Base-by-base conservation (phyloP, 1,284 basidiomycete species). In the Fomes fomentarius region DNA sequence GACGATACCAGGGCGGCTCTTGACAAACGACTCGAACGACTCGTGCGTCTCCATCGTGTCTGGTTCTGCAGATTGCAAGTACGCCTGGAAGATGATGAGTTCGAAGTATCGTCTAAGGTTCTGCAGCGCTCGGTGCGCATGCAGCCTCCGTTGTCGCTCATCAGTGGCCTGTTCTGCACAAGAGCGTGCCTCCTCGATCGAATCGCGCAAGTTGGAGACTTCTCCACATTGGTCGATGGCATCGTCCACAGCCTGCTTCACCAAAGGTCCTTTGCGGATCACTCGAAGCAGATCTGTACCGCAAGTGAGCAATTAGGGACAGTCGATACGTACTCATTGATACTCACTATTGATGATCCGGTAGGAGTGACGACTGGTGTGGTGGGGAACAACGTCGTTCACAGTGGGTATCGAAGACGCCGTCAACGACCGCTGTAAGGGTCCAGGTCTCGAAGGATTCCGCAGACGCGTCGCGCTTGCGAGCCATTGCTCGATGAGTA, bases 81-180 rank as follows among this genome's bases (percentile, higher is more conserved):
- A 99, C 1, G 95, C 89, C 69, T 96, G 93, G 77, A 99, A 98
- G 28, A 97, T 82, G 57, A 98, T 88, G 19, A 99, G 81, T 69
- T 93, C 87, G 61, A 95, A 97, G 74, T 98, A 98, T 61, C 91
- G 85, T 50, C 87, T 79, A 21, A 97, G 79, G 63, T 91, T 89
- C 60, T 91, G 86, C 43, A 96, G 73, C 7, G 91, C 94, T 75
- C 84, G 84, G 50, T 91, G 86, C 1, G 88, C 84, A 66, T 84
- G 79, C 1, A 75, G 69, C 40, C 81, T 79, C 68, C 85, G 89
- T 61, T 85, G 79, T 50, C 82, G 82, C 51, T 91, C 85, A 58
- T 94, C 89, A 10, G 82, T 79, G 0, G 88, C 81, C 58, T 93
- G 84, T 66, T 93, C 93, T 1, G 95, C 94, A 11, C 77, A 77